phyloP scores from a whole-genome alignment of 1,284 basidiomycete genomes.

The Sanghuangporus weigelae region DNA sequence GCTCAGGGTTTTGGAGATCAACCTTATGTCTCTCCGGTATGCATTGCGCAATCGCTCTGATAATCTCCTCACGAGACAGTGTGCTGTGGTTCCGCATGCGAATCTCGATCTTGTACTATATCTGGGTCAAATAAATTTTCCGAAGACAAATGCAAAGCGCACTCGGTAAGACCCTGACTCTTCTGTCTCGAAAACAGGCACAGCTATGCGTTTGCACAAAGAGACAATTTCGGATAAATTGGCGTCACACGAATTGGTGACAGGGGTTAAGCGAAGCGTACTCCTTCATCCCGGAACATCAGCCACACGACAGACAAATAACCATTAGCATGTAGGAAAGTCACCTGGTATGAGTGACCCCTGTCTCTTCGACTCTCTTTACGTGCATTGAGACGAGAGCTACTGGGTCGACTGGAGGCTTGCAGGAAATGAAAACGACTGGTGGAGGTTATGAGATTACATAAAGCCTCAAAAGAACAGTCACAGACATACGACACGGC shows the following conservation, averaged over 20 bases:
- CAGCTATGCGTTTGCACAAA: slow-evolving; percentile 50
- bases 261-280: slow-evolving; percentile 63
- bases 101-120: slow-evolving; percentile 75
- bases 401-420: slow-evolving; percentile 72
- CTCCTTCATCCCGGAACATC: slow-evolving; percentile 37
- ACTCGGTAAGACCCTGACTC: slow-evolving; percentile 40
- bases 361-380: slow-evolving; percentile 54
- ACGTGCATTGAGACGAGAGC: slow-evolving; percentile 60
- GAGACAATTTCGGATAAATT: slow-evolving; percentile 62
- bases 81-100: slow-evolving; percentile 69
- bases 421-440: slow-evolving; percentile 80
- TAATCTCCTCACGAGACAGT: slow-evolving; percentile 49
- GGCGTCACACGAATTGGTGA: slow-evolving; percentile 59
- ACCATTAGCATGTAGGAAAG: slow-evolving; percentile 11
- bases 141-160: slow-evolving; percentile 15
- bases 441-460: slow-evolving; percentile 5
- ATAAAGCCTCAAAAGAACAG: slow-evolving; percentile 14
- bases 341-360: slow-evolving; percentile 61
- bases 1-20: slow-evolving; percentile 56
- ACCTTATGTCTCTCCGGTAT: slow-evolving; percentile 63
- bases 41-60: slow-evolving; percentile 62
- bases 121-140: background rate
- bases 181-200: slow-evolving; percentile 43
- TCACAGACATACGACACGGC: slow-evolving; percentile 52
- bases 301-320: background rate